Base-by-base conservation (phyloP, 1,139 yeast species). In the Saccharomyces hybrid region DNA sequence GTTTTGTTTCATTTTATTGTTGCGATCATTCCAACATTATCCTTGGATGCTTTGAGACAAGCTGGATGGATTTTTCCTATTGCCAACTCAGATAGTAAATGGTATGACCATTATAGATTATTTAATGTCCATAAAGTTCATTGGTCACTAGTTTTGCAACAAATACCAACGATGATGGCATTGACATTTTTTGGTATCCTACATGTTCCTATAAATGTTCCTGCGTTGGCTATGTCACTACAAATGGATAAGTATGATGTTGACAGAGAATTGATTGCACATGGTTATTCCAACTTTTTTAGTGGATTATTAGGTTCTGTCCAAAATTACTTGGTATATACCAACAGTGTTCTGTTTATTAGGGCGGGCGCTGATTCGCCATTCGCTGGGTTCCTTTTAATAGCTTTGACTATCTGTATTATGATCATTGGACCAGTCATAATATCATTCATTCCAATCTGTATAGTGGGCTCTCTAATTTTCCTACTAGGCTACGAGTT, bases 201-300 rank as follows among this genome's bases (percentile, higher is more conserved):
- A 53, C 99, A 93, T 67, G 99, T 93, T 11, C 99, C 99, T 4
- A 93, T 93, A 59, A 93, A 93, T 68, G 97, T 93, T 6, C 99
- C 99, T 2, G 98, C 99, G 0, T 76, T 93, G 55, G 97, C 98
- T 0, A 95, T 93, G 16, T 86, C 96, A 2, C 80, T 88, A 3
- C 89, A 90, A 4, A 86, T 88, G 78, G 93, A 86, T 67, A 73
- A 77, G 52, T 81, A 87, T 59, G 96, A 91, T 66, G 96, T 93
- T 29, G 96, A 93, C 70, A 79, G 93, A 55, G 99, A 93, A 71
- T 78, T 93, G 57, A 86, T 91, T 47, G 97, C 98, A 0, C 99
- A 93, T 71, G 99, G 99, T 2, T 79, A 86, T 58, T 88, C 97
- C n/a, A 93, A 93, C 67, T 83, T 86, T 6, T 64, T 93, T 11